phyloP scores from a whole-genome alignment of 345 rosid species.

The Punica granatum region DNA sequence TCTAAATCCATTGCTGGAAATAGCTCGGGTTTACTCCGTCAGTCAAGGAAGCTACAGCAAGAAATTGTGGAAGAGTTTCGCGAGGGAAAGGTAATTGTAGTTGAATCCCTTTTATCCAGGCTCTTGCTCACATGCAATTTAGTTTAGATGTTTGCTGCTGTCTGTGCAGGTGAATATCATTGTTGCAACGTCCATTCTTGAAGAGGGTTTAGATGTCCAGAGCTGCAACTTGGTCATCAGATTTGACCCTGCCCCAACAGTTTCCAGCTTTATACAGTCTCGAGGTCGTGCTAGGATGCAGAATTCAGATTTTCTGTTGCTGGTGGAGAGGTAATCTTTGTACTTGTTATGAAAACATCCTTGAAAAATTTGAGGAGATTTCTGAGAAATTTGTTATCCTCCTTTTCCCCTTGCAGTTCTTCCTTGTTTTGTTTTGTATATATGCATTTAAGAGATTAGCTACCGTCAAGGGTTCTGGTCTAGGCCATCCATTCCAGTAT shows the following conservation, averaged over 20 bases:
- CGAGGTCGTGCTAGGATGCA: conserved; percentile 93
- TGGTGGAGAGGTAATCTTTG: conserved; percentile 49
- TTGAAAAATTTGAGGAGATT: not conserved
- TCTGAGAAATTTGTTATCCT: too few relatives aligned
- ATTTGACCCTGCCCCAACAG: conserved; percentile 74
- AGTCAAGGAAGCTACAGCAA: conserved; percentile 55
- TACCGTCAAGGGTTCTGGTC: not conserved
- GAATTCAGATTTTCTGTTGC: conserved; percentile 70
- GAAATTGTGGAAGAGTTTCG: conserved; percentile 82
- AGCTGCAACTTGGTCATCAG: conserved; percentile 79
- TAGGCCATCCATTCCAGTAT: not conserved
- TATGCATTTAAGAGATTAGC: not conserved
- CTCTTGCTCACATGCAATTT: conserved; percentile 2
- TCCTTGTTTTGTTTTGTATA: not conserved
- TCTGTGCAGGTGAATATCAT: conserved; percentile 65
- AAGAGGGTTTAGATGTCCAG: conserved; percentile 93
- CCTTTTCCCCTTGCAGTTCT: not conserved
- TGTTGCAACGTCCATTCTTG: conserved; percentile 90
- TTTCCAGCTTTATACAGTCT: conserved; percentile 95
- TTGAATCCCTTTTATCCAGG: not conserved
- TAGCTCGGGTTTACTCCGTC: conserved; percentile 43
- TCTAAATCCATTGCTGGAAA: conserved; percentile 68
- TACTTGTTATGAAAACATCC: not conserved
- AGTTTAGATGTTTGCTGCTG: not conserved
- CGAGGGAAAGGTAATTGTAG: conserved; percentile 47